Base-by-base conservation (phyloP, 306 rosid genomes). In the Fragaria vesca region DNA sequence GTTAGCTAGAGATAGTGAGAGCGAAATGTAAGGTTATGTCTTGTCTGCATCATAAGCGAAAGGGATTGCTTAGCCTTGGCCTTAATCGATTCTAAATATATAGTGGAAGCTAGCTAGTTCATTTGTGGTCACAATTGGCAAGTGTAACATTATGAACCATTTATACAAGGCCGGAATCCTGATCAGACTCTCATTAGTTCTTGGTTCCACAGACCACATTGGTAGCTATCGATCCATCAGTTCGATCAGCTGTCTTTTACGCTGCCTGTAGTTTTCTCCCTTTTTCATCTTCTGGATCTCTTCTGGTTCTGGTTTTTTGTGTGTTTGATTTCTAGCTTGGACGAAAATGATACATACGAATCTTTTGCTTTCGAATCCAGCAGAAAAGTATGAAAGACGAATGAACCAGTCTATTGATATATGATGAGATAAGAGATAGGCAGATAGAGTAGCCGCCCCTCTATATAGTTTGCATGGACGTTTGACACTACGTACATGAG, bases 211-310 rank as follows among this genome's bases (percentile, higher is more conserved):
- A 30, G 11, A 63, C 21, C 34, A 28, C 18, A 1, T 28, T 61
- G 17, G 6, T 63, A 6, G 43, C 11, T 28, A 28, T 32, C 36
- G 36, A 32, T 63, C 42, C 12, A 16, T 63, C 21, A 61, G 43
- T 16, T 63, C 20, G 38, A 61, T 45, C 45, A 42, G 12, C 38
- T 28, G 20, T 42, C 40, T 63, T 63, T 6, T 16, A 63, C 68
- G 40, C 32, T 34, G 69, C 69, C 69, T 30, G 45, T 63, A 32
- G 69, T 63, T 63, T 63, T 63, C 67, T 28, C 40, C 67, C 40
- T 28, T 62, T 28, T 62, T 12, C 18, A 26, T 57, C 4, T 57
- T 57, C 16, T 57, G 32, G 63, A 21, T n/a, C 63, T 61, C 3
- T 26, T 30, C 68, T 62, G 68, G n/a, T 62, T 62, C 68, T 62